These are phyloP conservation scores for Candida silvatica DNA, from an alignment of 805 yeast species.

Conservation along the genomic window DNA sequence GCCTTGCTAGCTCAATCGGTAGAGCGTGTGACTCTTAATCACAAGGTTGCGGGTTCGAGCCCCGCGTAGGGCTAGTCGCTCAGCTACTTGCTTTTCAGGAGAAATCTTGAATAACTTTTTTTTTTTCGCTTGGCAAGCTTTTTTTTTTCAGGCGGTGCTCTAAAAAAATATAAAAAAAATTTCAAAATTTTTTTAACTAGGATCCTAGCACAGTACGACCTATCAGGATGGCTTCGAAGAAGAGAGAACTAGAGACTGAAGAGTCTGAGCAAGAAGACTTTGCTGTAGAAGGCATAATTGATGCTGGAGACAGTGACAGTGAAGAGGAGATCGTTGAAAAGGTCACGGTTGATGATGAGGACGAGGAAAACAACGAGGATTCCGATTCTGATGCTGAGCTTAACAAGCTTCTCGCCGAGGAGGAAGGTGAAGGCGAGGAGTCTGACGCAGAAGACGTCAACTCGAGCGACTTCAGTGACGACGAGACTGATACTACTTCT, in stretches of 20 bases:
- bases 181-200: no score
- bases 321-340: conserved; percentile 26
- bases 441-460: conserved; percentile 46
- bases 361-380: conserved; percentile 19
- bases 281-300: conserved; percentile 24
- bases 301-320: conserved; percentile 8
- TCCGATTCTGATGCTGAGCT: conserved; percentile 56
- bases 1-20: conserved; percentile 7
- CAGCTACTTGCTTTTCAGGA: neutral
- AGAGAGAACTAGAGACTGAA: conserved; percentile 11
- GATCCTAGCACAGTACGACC: no score
- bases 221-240: conserved; percentile 7
- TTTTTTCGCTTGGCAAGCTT: neutral
- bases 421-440: conserved; percentile 29
- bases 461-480: conserved; percentile 24
- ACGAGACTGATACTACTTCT: conserved; percentile 29
- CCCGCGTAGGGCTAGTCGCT: conserved; percentile 5
- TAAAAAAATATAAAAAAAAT: no score
- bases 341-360: conserved; percentile 14
- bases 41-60: conserved; percentile 6
- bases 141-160: no score
- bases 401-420: conserved; percentile 37
- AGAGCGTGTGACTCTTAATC: conserved; percentile 7
- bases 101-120: no score
- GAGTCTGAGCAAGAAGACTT: conserved; percentile 4